Base-by-base conservation (phyloP, 2,329 filamentous ascomycete species). In the Daldinia sp. region DNA sequence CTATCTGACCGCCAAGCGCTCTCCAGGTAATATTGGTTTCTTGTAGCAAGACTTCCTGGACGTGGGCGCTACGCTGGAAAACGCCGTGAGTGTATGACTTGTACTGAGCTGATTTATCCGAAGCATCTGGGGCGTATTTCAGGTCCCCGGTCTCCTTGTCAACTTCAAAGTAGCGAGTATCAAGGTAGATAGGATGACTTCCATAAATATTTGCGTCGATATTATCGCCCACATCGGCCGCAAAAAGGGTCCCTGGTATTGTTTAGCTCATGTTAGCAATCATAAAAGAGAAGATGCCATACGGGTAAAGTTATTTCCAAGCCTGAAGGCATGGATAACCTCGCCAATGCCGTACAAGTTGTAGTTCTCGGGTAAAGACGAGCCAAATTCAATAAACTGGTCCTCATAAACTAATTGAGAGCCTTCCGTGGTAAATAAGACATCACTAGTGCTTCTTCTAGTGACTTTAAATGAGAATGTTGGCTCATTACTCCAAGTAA, bases 271-370 rank as follows among this genome's bases (percentile, higher is more conserved):
- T 57, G 56, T 60, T 65, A 60, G 1, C n/a, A 1, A 3, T 2
- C 6, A 69, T 37, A 41, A 59, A 50, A 53, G 35, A 0, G 13
- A 6, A 15, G 15, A 20, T 10, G 10, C 67, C 81, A 72, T 71
- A 83, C 90, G 86, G 0, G 90, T 93, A 60, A 89, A 84, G 75
- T 94, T 92, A 70, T 92, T 90, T 28, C 90, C 88, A n/a, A 95
- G 83, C 41, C 90, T 84, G 41, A 94, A 83, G 13, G 87, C 87
- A 73, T 92, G 90, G 35, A 94, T 92, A 0, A 87, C 86, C 79
- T 94, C 92, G 15, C 91, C 91, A 30, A 94, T 82, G 1, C 92
- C 92, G 68, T 93, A 93, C 0, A 93, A 77, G 70, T 94, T 93
- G 79, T 93, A 93, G 56, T 91, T 86, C 65, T 90, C 84, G 0